Evolutionary conservation across 768 basidiomycete genomes (phyloP).

Genomic region (Kwoniella bestiolae): DNA sequence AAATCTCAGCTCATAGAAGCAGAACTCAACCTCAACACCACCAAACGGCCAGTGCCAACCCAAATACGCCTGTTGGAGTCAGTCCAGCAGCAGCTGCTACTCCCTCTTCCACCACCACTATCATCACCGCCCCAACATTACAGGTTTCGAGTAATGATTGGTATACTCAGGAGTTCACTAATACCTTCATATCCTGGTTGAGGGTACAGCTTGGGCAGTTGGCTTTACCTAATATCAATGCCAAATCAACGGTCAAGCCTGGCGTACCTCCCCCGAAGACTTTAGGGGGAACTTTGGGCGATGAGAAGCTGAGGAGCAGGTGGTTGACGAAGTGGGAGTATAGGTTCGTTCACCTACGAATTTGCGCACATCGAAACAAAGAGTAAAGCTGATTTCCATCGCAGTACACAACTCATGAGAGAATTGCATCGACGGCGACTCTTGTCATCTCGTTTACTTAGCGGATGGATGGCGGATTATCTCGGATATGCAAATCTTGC

Average conservation of each 20-base stretch:
- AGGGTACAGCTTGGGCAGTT: constrained; percentile 47
- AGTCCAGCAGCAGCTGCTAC: constrained; percentile 41
- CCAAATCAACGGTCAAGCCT: constrained; percentile 20
- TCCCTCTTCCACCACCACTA: constrained; percentile 39
- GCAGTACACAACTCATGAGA: constrained; percentile 32
- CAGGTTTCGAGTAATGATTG: constrained; percentile 47
- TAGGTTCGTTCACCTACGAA: constrained; percentile 26
- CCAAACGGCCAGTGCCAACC: neutral
- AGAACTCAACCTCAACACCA: constrained; percentile 22
- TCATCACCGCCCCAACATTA: constrained; percentile 17
- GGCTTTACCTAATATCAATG: constrained; percentile 24
- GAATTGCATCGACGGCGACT: constrained; percentile 38
- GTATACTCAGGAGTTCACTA: constrained; percentile 53
- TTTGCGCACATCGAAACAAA: neutral
- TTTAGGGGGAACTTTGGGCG: constrained; percentile 33
- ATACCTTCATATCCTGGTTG: constrained; percentile 44
- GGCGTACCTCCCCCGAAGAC: constrained; percentile 19
- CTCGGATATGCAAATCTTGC: constrained; percentile 40
- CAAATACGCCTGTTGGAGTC: constrained; percentile 21
- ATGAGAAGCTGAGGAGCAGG: constrained; percentile 35
- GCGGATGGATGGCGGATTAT: constrained; percentile 41
- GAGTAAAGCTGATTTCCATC: neutral
- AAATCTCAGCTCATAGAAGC: constrained; percentile 48
- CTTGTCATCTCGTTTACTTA: constrained; percentile 37
- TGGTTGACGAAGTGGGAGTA: constrained; percentile 53